These are phyloP conservation scores for Phytopythium aichiense DNA, from an alignment of 352 stramenopile genomes.

Conservation along the genomic window DNA sequence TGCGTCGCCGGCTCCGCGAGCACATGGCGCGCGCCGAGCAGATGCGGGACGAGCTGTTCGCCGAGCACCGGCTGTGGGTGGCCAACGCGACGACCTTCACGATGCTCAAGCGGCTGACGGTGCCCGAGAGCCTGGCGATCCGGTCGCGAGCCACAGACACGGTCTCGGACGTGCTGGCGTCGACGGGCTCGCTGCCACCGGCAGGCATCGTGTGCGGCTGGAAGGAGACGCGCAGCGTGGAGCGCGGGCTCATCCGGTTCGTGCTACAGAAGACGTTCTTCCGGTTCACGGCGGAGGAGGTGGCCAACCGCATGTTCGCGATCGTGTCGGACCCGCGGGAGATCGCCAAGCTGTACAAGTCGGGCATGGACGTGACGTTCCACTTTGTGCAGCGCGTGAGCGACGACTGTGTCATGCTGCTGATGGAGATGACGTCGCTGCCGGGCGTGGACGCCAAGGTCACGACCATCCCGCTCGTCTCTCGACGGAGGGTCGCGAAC, in stretches of 20 bases:
- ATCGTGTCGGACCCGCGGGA: conserved; percentile 3
- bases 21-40: not conserved
- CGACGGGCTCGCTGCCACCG: not conserved
- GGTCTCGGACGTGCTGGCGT: not conserved
- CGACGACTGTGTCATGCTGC: conserved; percentile 10
- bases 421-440: conserved; percentile 6
- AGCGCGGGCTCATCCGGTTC: conserved; percentile 3
- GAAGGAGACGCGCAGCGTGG: conserved; percentile 2
- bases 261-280: conserved; percentile 9
- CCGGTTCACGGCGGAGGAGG: not conserved
- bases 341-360: conserved; percentile 4
- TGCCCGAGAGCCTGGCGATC: conserved; percentile 1
- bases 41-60: conserved; percentile 5
- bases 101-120: conserved; percentile 6
- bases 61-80: conserved; percentile 5
- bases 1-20: not conserved
- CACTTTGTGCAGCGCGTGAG: conserved; percentile 7
- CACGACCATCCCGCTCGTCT: conserved; percentile 6
- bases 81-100: not conserved
- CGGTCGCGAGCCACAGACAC: not conserved
- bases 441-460: conserved; percentile 1
- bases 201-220: conserved; percentile 7
- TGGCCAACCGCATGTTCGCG: not conserved
- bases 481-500: not conserved
- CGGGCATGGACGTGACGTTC: not conserved